Evolutionary conservation across 1,284 basidiomycete genomes (phyloP).

Genomic region (Leccinum fallax): DNA sequence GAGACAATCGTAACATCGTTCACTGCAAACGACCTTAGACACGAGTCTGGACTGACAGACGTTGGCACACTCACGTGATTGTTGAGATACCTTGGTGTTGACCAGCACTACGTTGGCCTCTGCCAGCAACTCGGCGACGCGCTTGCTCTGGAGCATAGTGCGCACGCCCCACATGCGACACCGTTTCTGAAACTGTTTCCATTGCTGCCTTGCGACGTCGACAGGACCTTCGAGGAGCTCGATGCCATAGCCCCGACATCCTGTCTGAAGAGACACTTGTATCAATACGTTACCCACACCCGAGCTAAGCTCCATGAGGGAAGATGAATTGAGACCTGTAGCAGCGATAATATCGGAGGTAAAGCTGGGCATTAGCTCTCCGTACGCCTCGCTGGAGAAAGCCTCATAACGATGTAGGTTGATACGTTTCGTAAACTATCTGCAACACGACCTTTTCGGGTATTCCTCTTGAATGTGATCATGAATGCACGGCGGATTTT

Average conservation of each 20-base stretch:
- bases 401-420: constrained; percentile 69
- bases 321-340: constrained; percentile 47
- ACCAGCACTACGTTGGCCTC: constrained; percentile 76
- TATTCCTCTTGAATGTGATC: constrained; percentile 47
- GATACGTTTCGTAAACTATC: constrained; percentile 78
- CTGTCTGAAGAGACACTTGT: constrained; percentile 74
- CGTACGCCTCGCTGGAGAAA: constrained; percentile 76
- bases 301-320: constrained; percentile 59
- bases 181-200: constrained; percentile 60
- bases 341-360: constrained; percentile 63
- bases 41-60: background rate
- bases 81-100: constrained; percentile 78
- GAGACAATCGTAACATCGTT: no score
- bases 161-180: constrained; percentile 77
- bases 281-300: constrained; percentile 80
- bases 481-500: constrained; percentile 47
- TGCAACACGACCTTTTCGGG: constrained; percentile 64
- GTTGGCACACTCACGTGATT: constrained; percentile 53
- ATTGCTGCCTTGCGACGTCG: constrained; percentile 61
- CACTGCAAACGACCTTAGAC: constrained; percentile 45
- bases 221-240: constrained; percentile 68
- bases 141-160: constrained; percentile 60
- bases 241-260: constrained; percentile 72
- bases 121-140: constrained; percentile 61
- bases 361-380: constrained; percentile 73